A percentile compares a stretch with the other conserved stretches of the same genome.
Evolutionary conservation across 345 rosid species (phyloP).

Genomic region (Moringa oleifera): DNA sequence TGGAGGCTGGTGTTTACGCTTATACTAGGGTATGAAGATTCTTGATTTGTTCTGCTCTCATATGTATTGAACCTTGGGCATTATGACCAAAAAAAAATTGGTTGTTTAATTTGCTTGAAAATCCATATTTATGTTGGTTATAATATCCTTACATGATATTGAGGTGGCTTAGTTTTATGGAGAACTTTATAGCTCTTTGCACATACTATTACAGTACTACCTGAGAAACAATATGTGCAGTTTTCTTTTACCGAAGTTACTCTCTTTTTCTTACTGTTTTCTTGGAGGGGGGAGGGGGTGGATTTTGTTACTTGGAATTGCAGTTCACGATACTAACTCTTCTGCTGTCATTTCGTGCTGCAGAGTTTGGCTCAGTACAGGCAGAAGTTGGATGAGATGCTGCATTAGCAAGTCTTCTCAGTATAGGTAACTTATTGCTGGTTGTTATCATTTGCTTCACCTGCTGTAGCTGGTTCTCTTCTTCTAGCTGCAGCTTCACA

Average conservation of each 20-base stretch:
- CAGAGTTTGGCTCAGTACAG: slow-evolving; percentile 83
- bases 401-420: slow-evolving; percentile 31
- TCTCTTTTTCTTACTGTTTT: not conserved
- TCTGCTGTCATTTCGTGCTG: slow-evolving; percentile 11
- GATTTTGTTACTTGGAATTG: not conserved
- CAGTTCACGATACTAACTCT: not conserved
- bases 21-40: slow-evolving; percentile 63
- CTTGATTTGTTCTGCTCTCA: slow-evolving; percentile 4
- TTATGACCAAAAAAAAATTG: no score
- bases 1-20: slow-evolving; percentile 95
- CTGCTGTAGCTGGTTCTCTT: not conserved
- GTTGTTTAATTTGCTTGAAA: no score
- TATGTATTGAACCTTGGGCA: no score
- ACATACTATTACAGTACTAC: no score
- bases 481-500: not conserved
- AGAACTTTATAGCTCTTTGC: no score
- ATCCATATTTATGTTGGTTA: no score
- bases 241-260: no score
- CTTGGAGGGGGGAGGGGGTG: not conserved
- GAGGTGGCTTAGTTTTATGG: no score
- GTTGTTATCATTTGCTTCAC: not conserved
- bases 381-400: slow-evolving; percentile 79
- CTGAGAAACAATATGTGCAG: no score
- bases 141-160: no score
- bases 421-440: slow-evolving; percentile 14